A percentile compares a stretch with the other conserved stretches of the same genome.
Evolutionary conservation across 192 early-diverging fungal genomes (phyloP).

Genomic region (Phycomyces nitens): DNA sequence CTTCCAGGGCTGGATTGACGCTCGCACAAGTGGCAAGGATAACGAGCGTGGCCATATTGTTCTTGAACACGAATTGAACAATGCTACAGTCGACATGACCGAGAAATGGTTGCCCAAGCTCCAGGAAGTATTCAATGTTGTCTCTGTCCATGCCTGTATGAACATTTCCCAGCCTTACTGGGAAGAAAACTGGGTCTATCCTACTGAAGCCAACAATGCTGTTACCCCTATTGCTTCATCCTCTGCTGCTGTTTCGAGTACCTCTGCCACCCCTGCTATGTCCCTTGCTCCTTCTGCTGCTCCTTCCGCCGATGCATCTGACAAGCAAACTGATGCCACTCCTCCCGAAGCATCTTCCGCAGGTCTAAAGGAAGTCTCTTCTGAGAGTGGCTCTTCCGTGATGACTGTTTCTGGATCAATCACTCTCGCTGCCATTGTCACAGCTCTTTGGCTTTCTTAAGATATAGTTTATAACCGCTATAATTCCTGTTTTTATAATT

Average conservation of each 20-base stretch:
- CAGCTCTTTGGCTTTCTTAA: too few relatives aligned
- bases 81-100: slow-evolving; percentile 37
- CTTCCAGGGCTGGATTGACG: slow-evolving; percentile 29
- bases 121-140: slow-evolving; percentile 32
- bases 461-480: too few relatives aligned
- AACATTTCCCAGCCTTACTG: slow-evolving; percentile 42
- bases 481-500: too few relatives aligned
- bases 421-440: too few relatives aligned
- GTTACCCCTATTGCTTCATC: neutral
- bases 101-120: slow-evolving; percentile 41
- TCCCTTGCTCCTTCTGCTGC: slow-evolving; percentile 1
- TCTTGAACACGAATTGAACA: slow-evolving; percentile 42
- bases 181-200: slow-evolving; percentile 32
- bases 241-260: neutral
- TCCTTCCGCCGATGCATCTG: neutral
- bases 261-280: neutral
- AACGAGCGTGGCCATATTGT: slow-evolving; percentile 29
- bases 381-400: too few relatives aligned
- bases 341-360: too few relatives aligned
- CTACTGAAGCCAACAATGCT: slow-evolving; percentile 16
- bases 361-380: too few relatives aligned
- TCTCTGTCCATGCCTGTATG: slow-evolving; percentile 30
- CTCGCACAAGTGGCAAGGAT: slow-evolving; percentile 13
- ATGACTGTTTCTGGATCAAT: too few relatives aligned
- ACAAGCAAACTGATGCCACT: too few relatives aligned